phyloP scores from a whole-genome alignment of 768 basidiomycete genomes.

The Tricholomella constricta region DNA sequence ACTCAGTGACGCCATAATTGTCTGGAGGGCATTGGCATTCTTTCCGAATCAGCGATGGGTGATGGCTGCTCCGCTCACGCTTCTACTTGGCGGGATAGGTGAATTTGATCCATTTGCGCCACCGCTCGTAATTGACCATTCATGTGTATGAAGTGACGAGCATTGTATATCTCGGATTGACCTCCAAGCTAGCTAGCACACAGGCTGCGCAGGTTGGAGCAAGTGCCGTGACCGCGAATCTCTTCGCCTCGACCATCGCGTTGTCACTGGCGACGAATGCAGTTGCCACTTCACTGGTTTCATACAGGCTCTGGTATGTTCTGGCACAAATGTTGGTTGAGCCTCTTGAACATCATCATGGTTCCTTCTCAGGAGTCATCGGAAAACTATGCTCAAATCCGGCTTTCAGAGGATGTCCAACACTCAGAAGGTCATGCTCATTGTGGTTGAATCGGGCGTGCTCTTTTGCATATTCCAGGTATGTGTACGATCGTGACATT shows the following conservation, averaged over 20 bases:
- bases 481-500: neutral
- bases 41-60: constrained; percentile 6
- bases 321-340: neutral
- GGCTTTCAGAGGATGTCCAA: neutral
- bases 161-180: constrained; percentile 10
- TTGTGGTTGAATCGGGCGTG: neutral
- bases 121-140: neutral
- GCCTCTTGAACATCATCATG: neutral
- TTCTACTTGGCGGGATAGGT: constrained; percentile 8
- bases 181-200: neutral
- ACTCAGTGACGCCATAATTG: constrained; percentile 7
- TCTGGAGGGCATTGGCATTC: constrained; percentile 13
- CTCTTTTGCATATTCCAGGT: constrained; percentile 2
- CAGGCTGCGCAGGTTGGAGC: neutral
- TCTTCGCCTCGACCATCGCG: constrained; percentile 3
- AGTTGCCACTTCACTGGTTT: neutral
- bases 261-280: constrained; percentile 9
- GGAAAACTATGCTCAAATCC: neutral
- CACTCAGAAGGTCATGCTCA: neutral
- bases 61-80: constrained; percentile 5
- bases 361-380: neutral
- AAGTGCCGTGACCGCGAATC: neutral
- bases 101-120: no score
- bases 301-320: constrained; percentile 1
- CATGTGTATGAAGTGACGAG: neutral